These are phyloP conservation scores for Saccharomyces hybrid DNA, from an alignment of 1,139 yeast species.

Conservation along the genomic window DNA sequence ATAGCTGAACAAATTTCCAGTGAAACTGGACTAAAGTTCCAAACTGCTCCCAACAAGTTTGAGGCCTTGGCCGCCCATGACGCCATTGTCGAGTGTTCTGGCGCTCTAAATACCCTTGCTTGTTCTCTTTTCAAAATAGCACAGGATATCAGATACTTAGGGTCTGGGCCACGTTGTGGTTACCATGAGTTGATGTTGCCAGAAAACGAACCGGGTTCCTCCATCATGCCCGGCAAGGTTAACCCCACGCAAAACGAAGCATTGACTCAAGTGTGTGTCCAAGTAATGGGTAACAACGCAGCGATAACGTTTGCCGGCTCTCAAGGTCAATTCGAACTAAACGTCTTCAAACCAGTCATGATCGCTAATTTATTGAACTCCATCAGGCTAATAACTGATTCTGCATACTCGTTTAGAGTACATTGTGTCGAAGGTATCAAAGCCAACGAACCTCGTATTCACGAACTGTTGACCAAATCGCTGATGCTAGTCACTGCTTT, in stretches of 20 bases:
- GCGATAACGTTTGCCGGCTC: slow-evolving; percentile 97
- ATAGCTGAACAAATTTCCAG: slow-evolving; percentile 53
- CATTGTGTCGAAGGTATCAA: slow-evolving; percentile 92
- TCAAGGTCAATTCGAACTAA: slow-evolving; percentile 95
- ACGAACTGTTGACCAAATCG: slow-evolving; percentile 83
- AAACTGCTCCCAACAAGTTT: slow-evolving; percentile 96
- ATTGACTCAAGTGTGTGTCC: slow-evolving; percentile 94
- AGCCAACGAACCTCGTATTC: slow-evolving; percentile 84
- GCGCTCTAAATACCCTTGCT: slow-evolving; percentile 94
- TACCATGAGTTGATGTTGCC: slow-evolving; percentile 94
- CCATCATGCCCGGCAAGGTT: slow-evolving; percentile 99
- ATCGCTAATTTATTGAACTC: slow-evolving; percentile 84
- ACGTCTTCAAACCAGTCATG: slow-evolving; percentile 96
- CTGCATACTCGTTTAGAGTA: slow-evolving; percentile 77
- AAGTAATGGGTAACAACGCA: slow-evolving; percentile 94
- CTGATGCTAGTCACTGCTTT: slow-evolving; percentile 97
- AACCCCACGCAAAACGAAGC: slow-evolving; percentile 99
- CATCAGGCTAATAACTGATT: slow-evolving; percentile 83
- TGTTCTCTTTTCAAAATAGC: slow-evolving; percentile 92
- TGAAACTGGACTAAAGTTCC: slow-evolving; percentile 80
- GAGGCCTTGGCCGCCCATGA: slow-evolving; percentile 99
- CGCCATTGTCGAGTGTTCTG: slow-evolving; percentile 94
- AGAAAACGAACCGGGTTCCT: slow-evolving; percentile 98
- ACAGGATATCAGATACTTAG: slow-evolving; percentile 94
- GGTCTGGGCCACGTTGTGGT: slow-evolving; percentile 99